These are phyloP conservation scores for Fistulifera pelliculosa DNA, from an alignment of 108 stramenopile genomes.

Conservation along the genomic window DNA sequence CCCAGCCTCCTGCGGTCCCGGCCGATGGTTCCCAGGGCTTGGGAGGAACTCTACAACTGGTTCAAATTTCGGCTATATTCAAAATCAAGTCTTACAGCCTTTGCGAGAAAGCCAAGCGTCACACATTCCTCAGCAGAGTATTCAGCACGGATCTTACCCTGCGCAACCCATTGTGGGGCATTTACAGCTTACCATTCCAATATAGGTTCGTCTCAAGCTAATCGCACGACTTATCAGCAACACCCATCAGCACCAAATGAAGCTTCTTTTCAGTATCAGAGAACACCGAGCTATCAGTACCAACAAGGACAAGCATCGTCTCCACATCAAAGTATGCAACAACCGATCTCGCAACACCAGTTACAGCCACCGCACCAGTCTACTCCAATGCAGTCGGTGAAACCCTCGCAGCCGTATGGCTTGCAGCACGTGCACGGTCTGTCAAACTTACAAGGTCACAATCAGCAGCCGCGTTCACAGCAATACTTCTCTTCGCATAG, in stretches of 20 bases:
- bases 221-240: too few species aligned
- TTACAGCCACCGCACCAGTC: background rate
- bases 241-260: background rate
- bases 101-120: background rate
- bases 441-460: background rate
- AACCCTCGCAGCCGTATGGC: background rate
- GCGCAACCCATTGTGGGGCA: background rate
- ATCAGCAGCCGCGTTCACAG: constrained; percentile 8
- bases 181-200: background rate
- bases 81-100: background rate
- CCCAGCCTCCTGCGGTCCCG: background rate
- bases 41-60: background rate
- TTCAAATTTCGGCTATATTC: background rate
- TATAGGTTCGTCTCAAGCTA: background rate
- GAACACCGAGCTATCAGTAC: background rate
- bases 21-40: background rate
- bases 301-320: background rate
- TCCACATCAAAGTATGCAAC: background rate
- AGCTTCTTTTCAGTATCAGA: background rate
- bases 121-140: too few species aligned
- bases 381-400: background rate
- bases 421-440: background rate
- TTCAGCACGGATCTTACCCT: too few species aligned
- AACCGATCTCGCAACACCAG: background rate
- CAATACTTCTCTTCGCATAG: too few species aligned